Evolutionary conservation across 257 asterid species (phyloP), one percentile per base, ranked within the genome.

Genomic region (Oldenlandia corymbosa): DNA sequence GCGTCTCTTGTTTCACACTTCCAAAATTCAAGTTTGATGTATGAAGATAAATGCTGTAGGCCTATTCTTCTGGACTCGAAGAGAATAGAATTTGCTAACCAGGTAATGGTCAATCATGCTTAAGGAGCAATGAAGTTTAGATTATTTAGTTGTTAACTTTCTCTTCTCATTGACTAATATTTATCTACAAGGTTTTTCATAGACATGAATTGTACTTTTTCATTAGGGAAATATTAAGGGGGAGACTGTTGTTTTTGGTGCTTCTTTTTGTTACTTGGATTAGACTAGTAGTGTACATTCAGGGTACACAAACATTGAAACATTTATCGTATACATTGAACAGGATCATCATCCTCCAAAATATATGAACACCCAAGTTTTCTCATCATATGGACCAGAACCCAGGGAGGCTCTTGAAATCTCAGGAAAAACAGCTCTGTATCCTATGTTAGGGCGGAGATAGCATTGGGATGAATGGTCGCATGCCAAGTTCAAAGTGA

Each of bases 1-100:
- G 41, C 76, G 0, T 88, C 94, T 73, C 87, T 89, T 20, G 68
- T 86, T 28, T 68, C 87, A 20, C 96, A 89, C 71, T 89, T 89
- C 76, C 89, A 89, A 74, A 82, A 86, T 62, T 84, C 96, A n/a
- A 86, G 91, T 74, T 71, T 89, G 75, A 83, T 86, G 95, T 83
- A 83, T 24, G 95, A 84, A 77, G 96, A 89, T 64, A 89, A 81
- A 60, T 76, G 89, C 2, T 89, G 90, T 43, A 71, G 95, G 76
- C 95, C 96, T 42, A 81, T 89, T 58, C 71, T 89, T 47, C 81
- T 89, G 42, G 73, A 77, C 37, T 74, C 81, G 0, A 89, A 76
- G 47, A 41, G 66, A 74, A 62, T 70, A 28, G 80, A 58, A 50
- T 58, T 74, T 64, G 76, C 63, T 50, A 65, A 71, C 68, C 81